Base-by-base conservation (phyloP, 139 green algal genomes). In the Gonium pectorale region DNA sequence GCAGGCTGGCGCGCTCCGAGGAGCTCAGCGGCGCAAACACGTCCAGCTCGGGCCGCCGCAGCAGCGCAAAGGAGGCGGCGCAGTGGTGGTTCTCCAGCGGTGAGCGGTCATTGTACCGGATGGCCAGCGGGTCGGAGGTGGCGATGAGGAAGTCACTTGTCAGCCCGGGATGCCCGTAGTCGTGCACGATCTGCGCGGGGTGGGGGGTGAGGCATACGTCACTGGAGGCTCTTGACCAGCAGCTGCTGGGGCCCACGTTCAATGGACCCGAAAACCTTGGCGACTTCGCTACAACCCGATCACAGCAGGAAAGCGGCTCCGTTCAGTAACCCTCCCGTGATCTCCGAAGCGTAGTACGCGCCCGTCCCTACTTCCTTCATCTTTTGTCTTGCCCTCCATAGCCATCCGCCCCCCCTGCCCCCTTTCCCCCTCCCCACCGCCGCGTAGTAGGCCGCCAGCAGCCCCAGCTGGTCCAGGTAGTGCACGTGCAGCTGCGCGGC, bases 61-160 rank as follows among this genome's bases (percentile, higher is more conserved):
- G 37, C 46, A 89, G 52, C 5, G 38, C 43, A 38, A 91, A 90
- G 11, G 80, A 70, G 3, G 74, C 83, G 21, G 86, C 81, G 59
- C 84, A 41, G 64, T 90, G 86, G 67, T 92, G 89, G 71, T 90
- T 90, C 68, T 92, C 89, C 79, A 89, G 60, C 5, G 86, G 86
- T 2, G 66, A 78, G 7, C 69, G 67, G 82, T 93, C 91, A 78
- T 94, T 94, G 90, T 94, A 94, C 9, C 80, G 69, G 2, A 92
- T 43, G 8, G 91, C 88, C 29, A 93, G 73, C 11, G 62, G 33
- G 81, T 93, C 81, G 0, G 66, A 40, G 8, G 80, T 82, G 17
- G 67, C 68, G 6, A 93, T 70, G 11, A 94, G 77, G 79, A 92
- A 94, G 62, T 89, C 86, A 63, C 91, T 90, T 81, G 85, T 94